Conservation (phyloP, 2,329 filamentous ascomycete species). For the Gremmenia infestans region DNA sequence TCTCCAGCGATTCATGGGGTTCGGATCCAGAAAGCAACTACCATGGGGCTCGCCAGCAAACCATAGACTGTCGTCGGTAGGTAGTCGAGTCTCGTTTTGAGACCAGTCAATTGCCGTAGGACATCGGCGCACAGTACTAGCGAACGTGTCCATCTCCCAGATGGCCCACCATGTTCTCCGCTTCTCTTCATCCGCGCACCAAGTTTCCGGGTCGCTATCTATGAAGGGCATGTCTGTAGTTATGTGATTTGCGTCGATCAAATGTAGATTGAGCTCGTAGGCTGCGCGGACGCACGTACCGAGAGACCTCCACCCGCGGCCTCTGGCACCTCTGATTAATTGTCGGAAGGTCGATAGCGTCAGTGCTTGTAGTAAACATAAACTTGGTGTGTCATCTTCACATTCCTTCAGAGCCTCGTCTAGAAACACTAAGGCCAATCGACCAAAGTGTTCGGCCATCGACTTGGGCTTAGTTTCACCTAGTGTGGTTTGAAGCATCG, state of each 20-base stretch:
- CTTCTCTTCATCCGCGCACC: conserved; percentile 33
- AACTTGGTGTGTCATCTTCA: conserved; percentile 29
- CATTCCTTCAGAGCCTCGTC: conserved; percentile 29
- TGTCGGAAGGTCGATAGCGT: conserved; percentile 32
- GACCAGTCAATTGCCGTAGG: conserved; percentile 34
- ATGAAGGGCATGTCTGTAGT: too few relatives aligned
- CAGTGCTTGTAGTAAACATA: conserved; percentile 34
- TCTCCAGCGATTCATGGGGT: conserved; percentile 31
- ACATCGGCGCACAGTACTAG: conserved; percentile 34
- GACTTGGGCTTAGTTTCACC: too few relatives aligned
- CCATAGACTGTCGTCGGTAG: conserved; percentile 33
- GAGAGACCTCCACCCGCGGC: conserved; percentile 33
- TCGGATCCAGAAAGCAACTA: conserved; percentile 30
- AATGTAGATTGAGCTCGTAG: conserved; percentile 13
- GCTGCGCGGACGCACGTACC: conserved; percentile 25
- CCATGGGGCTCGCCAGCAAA: conserved; percentile 23
- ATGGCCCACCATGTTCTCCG: conserved; percentile 37
- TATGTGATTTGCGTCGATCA: conserved; percentile 4
- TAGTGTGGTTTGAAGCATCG: too few relatives aligned
- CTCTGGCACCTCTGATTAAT: conserved; percentile 33
- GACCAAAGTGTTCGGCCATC: too few relatives aligned
- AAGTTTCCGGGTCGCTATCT: conserved; percentile 11
- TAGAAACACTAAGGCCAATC: too few relatives aligned
- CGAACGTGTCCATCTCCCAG: conserved; percentile 40
- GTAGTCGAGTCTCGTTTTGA: conserved; percentile 33